Conservation (phyloP, 176 grass and related monocot genomes). For the barley (Hordeum vulgare) region DNA sequence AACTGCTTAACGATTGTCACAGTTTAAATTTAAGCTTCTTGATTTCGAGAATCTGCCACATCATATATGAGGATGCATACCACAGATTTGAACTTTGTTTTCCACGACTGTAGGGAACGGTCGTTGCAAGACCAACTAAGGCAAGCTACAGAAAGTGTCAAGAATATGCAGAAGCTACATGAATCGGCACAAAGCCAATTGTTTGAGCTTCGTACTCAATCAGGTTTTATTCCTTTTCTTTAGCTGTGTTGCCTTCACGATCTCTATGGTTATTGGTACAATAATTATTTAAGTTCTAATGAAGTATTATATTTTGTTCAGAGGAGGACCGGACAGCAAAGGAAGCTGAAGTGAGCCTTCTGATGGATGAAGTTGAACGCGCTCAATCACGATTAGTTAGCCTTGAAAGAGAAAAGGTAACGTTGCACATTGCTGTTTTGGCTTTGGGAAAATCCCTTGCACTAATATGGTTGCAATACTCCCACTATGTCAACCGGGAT, state of each 20-base stretch:
- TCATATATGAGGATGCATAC: neutral
- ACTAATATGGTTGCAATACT: neutral
- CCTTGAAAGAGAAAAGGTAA: constrained; percentile 98
- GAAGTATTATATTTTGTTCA: constrained; percentile 31
- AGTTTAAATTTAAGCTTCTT: neutral
- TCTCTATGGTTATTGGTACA: neutral
- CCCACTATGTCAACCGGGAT: neutral
- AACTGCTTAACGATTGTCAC: neutral
- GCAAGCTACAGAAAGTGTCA: constrained; percentile 96
- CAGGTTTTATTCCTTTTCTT: constrained; percentile 49
- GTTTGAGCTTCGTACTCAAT: constrained; percentile 97
- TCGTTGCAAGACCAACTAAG: constrained; percentile 91
- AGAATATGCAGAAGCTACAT: constrained; percentile 98
- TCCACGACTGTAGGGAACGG: constrained; percentile 54
- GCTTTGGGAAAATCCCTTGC: neutral
- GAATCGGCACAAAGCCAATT: constrained; percentile 93
- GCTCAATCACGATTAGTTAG: constrained; percentile 86
- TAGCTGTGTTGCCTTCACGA: neutral
- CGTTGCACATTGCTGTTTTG: neutral
- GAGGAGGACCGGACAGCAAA: constrained; percentile 92
- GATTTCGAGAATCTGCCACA: neutral
- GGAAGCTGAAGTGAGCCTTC: constrained; percentile 80
- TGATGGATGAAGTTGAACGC: constrained; percentile 99
- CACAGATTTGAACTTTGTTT: constrained; percentile 23
- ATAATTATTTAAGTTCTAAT: constrained; percentile 8